Base-by-base conservation (phyloP, 768 basidiomycete genomes). In the Suillus clintonianus region DNA sequence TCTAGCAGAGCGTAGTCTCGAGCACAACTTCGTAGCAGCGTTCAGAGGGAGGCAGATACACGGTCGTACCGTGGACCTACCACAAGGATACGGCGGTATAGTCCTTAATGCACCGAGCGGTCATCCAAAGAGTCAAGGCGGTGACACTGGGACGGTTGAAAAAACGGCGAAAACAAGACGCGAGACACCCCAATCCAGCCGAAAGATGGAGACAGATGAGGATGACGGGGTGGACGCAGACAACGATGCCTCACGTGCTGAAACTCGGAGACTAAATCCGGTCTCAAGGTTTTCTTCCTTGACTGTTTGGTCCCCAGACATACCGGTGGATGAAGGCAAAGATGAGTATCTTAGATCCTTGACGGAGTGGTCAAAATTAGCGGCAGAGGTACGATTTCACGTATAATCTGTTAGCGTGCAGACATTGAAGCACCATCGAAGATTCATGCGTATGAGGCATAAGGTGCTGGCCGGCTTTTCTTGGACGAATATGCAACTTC, bases 11-110 rank as follows among this genome's bases (percentile, higher is more conserved):
- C 9, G 9, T 24, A 19, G 15, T 57, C 11, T 32, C 19, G 4
- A 8, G 8, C 48, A 39, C 66, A 69, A 82, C 50, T 86, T 85
- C 51, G 70, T 83, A 0, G 87, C 92, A 13, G 78, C 90, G 0
- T 95, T 94, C 75, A 82, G 93, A 3, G 93, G 93, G 13, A 79
- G 93, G n/a, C 81, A 79, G 14, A 80, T 95, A 45, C 89, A 90
- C 50, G 91, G 93, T 1, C 74, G 89, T 22, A 79, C 80, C 17
- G 79, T 92, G 2, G 75, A 79, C 22, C 67, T 94, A 0, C 92
- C 92, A 2, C 69, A 75, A 7, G 91, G 91, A 0, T 94, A 91
- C 69, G 69, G 78, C 0, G 93, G 93, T 7, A 67, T 93, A 13
- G 81, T 94, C 2, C 74, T 95, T 7, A 78, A 76, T 36, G 71